Evolutionary conservation across 2,329 filamentous ascomycete species (phyloP).

Genomic region (Apiospora rasikravindrae): DNA sequence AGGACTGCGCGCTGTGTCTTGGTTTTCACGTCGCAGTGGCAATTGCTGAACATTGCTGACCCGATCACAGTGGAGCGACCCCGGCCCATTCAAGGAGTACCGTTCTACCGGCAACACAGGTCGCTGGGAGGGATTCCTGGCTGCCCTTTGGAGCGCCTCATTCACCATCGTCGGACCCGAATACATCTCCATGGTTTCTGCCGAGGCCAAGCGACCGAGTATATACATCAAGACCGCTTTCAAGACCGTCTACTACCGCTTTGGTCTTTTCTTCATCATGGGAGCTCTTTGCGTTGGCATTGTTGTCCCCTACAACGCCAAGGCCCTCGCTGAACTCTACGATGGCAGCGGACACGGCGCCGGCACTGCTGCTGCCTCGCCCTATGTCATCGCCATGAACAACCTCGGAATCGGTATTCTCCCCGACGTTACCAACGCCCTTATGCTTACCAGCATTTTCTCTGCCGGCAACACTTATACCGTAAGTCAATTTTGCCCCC

Average conservation of each 20-base stretch:
- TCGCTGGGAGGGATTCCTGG: slow-evolving; percentile 65
- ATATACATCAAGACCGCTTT: slow-evolving; percentile 62
- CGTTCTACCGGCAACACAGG: slow-evolving; percentile 55
- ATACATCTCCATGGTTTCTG: slow-evolving; percentile 54
- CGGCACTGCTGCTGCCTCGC: slow-evolving; percentile 53
- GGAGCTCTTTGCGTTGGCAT: slow-evolving; percentile 67
- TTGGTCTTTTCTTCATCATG: slow-evolving; percentile 68
- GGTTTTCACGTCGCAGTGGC: background rate
- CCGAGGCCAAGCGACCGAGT: slow-evolving; percentile 60
- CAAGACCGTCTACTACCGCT: slow-evolving; percentile 67
- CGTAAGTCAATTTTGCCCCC: background rate
- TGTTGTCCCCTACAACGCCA: slow-evolving; percentile 64
- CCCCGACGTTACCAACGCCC: slow-evolving; percentile 63
- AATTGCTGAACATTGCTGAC: background rate
- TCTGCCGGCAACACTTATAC: slow-evolving; percentile 64
- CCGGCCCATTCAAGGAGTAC: slow-evolving; percentile 61
- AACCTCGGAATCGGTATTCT: slow-evolving; percentile 54
- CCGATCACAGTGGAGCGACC: slow-evolving; percentile 45
- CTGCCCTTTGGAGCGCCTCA: slow-evolving; percentile 57
- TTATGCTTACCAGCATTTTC: slow-evolving; percentile 61
- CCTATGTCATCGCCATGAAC: slow-evolving; percentile 59
- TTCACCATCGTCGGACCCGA: slow-evolving; percentile 66
- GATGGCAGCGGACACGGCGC: slow-evolving; percentile 18
- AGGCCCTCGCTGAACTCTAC: slow-evolving; percentile 53
- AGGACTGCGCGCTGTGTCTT: no score